Evolutionary conservation across 148 eudicot species (phyloP).

Genomic region (Spergularia marina): DNA sequence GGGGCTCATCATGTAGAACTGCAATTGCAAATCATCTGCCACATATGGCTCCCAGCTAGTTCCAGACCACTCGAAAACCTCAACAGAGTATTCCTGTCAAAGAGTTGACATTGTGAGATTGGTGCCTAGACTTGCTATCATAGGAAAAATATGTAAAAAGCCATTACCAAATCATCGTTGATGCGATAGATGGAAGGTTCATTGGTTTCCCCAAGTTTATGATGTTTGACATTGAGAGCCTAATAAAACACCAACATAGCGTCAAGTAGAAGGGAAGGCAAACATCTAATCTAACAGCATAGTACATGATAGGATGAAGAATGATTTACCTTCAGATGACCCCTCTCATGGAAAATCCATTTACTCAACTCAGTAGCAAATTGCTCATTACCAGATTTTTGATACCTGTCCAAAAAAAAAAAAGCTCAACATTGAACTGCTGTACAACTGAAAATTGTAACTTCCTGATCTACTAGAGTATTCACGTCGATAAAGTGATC

Average conservation of each 20-base stretch:
- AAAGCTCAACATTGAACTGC: neutral
- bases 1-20: constrained; percentile 94
- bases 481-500: neutral
- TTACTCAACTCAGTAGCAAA: constrained; percentile 74
- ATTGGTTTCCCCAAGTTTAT: constrained; percentile 65
- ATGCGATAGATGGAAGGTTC: constrained; percentile 86
- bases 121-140: constrained; percentile 5
- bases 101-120: constrained; percentile 12
- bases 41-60: constrained; percentile 82
- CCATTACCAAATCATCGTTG: constrained; percentile 76
- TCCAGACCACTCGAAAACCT: constrained; percentile 88
- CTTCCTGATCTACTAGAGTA: neutral
- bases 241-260: constrained; percentile 19
- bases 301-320: constrained; percentile 4
- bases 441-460: neutral
- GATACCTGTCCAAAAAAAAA: constrained; percentile 21
- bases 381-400: constrained; percentile 78
- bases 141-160: neutral
- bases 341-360: constrained; percentile 96
- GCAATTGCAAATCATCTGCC: constrained; percentile 59
- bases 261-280: constrained; percentile 1
- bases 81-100: constrained; percentile 74
- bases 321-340: constrained; percentile 72
- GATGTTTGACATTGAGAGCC: constrained; percentile 78
- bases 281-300: neutral